phyloP scores from a whole-genome alignment of 352 stramenopile genomes.

The Blastocystis sp. region DNA sequence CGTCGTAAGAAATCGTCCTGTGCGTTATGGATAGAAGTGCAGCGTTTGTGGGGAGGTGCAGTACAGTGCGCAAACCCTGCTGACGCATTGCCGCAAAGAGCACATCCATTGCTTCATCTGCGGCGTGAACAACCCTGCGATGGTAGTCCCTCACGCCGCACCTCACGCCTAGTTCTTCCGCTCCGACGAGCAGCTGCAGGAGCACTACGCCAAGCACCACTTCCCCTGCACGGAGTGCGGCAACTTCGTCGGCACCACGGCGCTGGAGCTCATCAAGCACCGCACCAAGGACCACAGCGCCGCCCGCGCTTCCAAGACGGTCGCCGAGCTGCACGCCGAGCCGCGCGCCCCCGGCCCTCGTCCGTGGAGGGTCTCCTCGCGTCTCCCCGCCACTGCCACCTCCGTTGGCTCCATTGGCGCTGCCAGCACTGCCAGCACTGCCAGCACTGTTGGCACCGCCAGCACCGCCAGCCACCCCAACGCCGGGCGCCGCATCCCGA shows the following conservation, averaged over 20 bases:
- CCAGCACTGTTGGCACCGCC: no score
- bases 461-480: background rate
- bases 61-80: conserved; percentile 6
- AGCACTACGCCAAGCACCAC: conserved; percentile 7
- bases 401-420: no score
- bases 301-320: no score
- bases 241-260: conserved; percentile 20
- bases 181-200: conserved; percentile 18
- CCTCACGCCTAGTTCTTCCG: conserved; percentile 13
- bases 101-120: conserved; percentile 63
- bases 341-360: no score
- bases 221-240: conserved; percentile 34
- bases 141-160: background rate
- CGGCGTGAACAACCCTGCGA: conserved; percentile 28
- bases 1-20: background rate
- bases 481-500: background rate
- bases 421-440: no score
- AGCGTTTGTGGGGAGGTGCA: conserved; percentile 13
- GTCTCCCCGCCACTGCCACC: background rate
- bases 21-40: background rate
- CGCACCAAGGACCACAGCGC: conserved; percentile 11
- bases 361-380: background rate
- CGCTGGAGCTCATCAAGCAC: conserved; percentile 54
- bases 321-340: no score
- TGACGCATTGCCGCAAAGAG: conserved; percentile 25